These are phyloP conservation scores for Podospora conica DNA, from an alignment of 495 filamentous ascomycete species.

Conservation along the genomic window DNA sequence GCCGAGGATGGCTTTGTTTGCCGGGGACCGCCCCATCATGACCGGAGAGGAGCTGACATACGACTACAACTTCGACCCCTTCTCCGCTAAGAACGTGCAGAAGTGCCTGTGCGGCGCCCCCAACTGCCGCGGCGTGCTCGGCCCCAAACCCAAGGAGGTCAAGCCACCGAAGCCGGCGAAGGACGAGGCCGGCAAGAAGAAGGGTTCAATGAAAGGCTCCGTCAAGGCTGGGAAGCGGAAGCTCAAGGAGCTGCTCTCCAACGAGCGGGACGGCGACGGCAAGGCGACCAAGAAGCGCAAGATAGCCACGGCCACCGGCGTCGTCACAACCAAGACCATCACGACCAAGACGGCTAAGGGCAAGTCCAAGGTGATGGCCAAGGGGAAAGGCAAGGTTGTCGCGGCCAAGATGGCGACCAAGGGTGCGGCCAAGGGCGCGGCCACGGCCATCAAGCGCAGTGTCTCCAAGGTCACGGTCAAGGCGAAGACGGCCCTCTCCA, in stretches of 20 bases:
- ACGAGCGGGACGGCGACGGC: slow-evolving; percentile 14
- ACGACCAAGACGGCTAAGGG: slow-evolving; percentile 13
- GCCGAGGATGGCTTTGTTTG: slow-evolving; percentile 95
- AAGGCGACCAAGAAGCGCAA: slow-evolving; percentile 25
- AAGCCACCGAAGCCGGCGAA: slow-evolving; percentile 37
- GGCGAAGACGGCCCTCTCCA: slow-evolving; percentile 22
- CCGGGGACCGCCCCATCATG: slow-evolving; percentile 79
- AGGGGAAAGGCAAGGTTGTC: slow-evolving; percentile 9
- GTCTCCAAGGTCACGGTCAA: slow-evolving; percentile 35
- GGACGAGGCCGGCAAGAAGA: slow-evolving; percentile 17
- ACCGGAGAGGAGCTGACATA: slow-evolving; percentile 97
- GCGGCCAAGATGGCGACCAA: slow-evolving; percentile 22
- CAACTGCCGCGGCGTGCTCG: slow-evolving; percentile 73
- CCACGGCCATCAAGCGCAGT: slow-evolving; percentile 31
- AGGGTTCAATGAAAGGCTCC: slow-evolving; percentile 19
- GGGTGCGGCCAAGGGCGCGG: slow-evolving; percentile 23
- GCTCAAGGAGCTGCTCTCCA: slow-evolving; percentile 25
- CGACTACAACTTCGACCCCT: slow-evolving; percentile 98
- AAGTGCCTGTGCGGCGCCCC: slow-evolving; percentile 72
- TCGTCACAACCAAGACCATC: slow-evolving; percentile 15
- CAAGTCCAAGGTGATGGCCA: slow-evolving; percentile 20
- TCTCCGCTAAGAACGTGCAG: slow-evolving; percentile 75
- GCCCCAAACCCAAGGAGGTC: slow-evolving; percentile 60
- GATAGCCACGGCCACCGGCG: slow-evolving; percentile 21
- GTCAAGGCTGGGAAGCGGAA: slow-evolving; percentile 25